These are phyloP conservation scores for Paecilomyces variotii DNA, from an alignment of 2,329 filamentous ascomycete genomes.

Conservation along the genomic window DNA sequence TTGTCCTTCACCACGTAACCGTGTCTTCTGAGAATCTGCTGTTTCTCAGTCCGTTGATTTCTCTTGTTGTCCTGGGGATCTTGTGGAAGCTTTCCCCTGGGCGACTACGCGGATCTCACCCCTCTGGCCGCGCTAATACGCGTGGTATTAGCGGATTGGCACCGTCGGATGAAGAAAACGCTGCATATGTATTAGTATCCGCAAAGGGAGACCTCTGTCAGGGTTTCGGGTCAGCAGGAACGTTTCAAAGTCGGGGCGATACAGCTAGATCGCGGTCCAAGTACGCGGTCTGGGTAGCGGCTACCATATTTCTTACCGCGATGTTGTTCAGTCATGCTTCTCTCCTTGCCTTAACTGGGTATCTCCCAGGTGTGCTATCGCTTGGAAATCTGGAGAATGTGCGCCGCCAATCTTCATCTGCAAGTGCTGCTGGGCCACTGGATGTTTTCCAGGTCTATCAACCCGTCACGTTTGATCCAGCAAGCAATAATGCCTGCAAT, in stretches of 20 bases:
- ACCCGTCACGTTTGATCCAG: constrained; percentile 49
- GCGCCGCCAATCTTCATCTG: neutral
- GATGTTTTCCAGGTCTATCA: constrained; percentile 63
- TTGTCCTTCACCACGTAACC: neutral
- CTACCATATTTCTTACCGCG: neutral
- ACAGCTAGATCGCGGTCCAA: neutral
- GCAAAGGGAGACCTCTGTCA: neutral
- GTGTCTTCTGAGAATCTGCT: neutral
- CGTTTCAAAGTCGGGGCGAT: neutral
- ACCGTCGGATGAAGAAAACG: neutral
- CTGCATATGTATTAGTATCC: neutral
- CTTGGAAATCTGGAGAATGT: neutral
- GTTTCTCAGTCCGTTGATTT: neutral
- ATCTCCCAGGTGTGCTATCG: neutral
- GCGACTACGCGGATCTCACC: neutral
- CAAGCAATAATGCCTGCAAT: constrained; percentile 12
- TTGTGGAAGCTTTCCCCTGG: neutral
- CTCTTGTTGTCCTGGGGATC: neutral
- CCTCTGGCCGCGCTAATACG: neutral
- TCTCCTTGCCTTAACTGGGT: neutral
- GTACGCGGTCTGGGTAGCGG: neutral
- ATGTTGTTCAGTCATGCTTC: neutral
- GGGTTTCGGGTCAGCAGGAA: neutral
- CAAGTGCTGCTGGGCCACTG: constrained; percentile 26
- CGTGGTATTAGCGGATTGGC: neutral